Conservation (phyloP, 2,329 filamentous ascomycete genomes). For the Phoma herbarum region DNA sequence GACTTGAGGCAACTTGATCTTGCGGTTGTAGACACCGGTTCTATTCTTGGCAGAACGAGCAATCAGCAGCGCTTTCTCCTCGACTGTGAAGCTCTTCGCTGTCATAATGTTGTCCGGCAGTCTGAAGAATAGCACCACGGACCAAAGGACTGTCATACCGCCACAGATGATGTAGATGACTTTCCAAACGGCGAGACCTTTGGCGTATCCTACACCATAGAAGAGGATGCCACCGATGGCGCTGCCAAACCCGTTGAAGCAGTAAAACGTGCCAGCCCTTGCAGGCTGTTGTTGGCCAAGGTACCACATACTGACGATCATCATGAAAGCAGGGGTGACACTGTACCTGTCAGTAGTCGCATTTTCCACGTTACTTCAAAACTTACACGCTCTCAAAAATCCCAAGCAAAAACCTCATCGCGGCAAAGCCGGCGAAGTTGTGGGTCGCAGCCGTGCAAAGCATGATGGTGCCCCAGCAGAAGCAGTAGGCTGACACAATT, state of each 20-base stretch:
- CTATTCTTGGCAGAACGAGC: slow-evolving; percentile 51
- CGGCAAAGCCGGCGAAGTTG: slow-evolving; percentile 33
- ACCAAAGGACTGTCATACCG: slow-evolving; percentile 57
- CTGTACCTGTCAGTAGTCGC: background rate
- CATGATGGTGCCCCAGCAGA: slow-evolving; percentile 33
- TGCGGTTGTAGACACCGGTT: slow-evolving; percentile 57
- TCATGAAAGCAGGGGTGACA: slow-evolving; percentile 35
- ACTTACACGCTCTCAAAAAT: slow-evolving; percentile 29
- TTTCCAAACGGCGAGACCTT: slow-evolving; percentile 56
- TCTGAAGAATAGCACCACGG: slow-evolving; percentile 50
- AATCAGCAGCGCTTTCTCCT: slow-evolving; percentile 58
- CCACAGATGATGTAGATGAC: slow-evolving; percentile 58
- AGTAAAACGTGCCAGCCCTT: slow-evolving; percentile 36
- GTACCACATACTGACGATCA: slow-evolving; percentile 32
- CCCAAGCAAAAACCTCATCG: slow-evolving; percentile 32
- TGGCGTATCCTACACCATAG: slow-evolving; percentile 55
- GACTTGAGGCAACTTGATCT: slow-evolving; percentile 60
- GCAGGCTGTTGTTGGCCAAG: slow-evolving; percentile 27
- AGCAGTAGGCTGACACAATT: slow-evolving; percentile 36
- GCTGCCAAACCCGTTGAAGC: slow-evolving; percentile 33
- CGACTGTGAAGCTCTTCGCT: slow-evolving; percentile 53
- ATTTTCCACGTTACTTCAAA: background rate
- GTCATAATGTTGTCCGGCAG: slow-evolving; percentile 56
- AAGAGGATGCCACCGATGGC: slow-evolving; percentile 45
- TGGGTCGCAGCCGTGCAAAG: slow-evolving; percentile 33